These are phyloP conservation scores for Drosera capensis DNA, from an alignment of 148 eudicot genomes.

Conservation along the genomic window DNA sequence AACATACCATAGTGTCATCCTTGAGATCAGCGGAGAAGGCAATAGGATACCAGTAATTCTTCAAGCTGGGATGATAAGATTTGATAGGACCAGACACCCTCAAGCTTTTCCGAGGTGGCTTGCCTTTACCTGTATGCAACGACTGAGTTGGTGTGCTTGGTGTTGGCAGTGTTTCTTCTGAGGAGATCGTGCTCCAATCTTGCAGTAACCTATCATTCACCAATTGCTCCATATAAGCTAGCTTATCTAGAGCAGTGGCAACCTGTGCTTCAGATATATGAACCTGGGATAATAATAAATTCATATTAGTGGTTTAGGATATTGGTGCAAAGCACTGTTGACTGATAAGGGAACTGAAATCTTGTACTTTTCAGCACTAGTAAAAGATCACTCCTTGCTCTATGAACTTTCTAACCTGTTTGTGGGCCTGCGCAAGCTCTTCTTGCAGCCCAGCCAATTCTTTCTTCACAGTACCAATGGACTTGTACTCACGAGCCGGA, in stretches of 20 bases:
- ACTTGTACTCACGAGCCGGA: slow-evolving; percentile 82
- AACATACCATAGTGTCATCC: slow-evolving; percentile 76
- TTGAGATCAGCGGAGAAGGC: slow-evolving; percentile 78
- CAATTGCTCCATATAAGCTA: slow-evolving; percentile 83
- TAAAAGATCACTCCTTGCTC: too few relatives aligned
- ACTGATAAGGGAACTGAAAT: too few relatives aligned
- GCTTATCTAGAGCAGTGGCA: slow-evolving; percentile 68
- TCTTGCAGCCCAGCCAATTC: slow-evolving; percentile 78
- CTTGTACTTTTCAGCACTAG: too few relatives aligned
- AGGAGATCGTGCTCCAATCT: slow-evolving; percentile 33
- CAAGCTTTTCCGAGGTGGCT: slow-evolving; percentile 32
- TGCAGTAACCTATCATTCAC: slow-evolving; percentile 78
- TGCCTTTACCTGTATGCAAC: slow-evolving; percentile 23
- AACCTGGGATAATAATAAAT: too few relatives aligned
- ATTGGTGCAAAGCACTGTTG: too few relatives aligned
- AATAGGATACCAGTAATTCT: slow-evolving; percentile 90
- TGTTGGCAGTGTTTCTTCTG: slow-evolving; percentile 19
- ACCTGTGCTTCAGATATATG: slow-evolving; percentile 93
- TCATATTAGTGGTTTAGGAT: slow-evolving; percentile 7
- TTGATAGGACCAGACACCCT: slow-evolving; percentile 83
- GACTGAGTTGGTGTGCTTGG: slow-evolving; percentile 41
- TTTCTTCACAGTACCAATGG: slow-evolving; percentile 73
- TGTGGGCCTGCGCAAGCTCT: slow-evolving; percentile 78
- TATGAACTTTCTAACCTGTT: slow-evolving; percentile 36
- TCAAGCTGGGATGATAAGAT: slow-evolving; percentile 51